phyloP scores from a whole-genome alignment of 2,329 filamentous ascomycete genomes.

The Diaporthe batatas region DNA sequence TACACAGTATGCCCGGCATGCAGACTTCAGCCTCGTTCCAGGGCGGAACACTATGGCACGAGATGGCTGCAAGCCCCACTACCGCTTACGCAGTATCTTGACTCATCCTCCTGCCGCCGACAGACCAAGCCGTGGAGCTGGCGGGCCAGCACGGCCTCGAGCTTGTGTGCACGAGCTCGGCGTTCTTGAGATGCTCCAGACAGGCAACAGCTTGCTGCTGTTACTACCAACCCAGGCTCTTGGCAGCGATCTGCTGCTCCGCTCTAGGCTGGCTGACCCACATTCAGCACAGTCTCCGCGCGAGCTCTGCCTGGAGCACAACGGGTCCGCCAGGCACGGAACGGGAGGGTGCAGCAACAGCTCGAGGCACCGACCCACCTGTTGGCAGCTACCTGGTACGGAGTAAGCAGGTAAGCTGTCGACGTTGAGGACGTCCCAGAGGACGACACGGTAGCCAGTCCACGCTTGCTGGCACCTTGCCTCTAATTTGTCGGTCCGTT shows the following conservation, averaged over 20 bases:
- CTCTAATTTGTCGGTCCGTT: constrained; percentile 12
- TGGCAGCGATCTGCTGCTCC: constrained; percentile 27
- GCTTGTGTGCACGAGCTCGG: not conserved
- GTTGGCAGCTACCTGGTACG: constrained; percentile 10
- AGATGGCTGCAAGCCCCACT: constrained; percentile 18
- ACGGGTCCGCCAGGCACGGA: constrained; percentile 31
- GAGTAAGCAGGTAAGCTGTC: constrained; percentile 2
- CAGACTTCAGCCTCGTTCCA: constrained; percentile 22
- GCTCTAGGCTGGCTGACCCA: constrained; percentile 30
- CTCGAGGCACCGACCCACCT: constrained; percentile 30
- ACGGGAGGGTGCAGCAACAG: constrained; percentile 33
- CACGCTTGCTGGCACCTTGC: constrained; percentile 16
- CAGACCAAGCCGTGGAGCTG: constrained; percentile 10
- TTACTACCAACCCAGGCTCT: not conserved
- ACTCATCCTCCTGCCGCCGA: not conserved
- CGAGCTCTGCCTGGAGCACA: constrained; percentile 31
- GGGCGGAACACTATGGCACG: constrained; percentile 5
- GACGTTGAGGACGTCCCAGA: constrained; percentile 19
- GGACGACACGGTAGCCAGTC: constrained; percentile 11
- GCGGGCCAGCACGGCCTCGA: not conserved
- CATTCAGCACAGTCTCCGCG: constrained; percentile 32
- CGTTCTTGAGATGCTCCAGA: not conserved
- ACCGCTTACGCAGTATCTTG: constrained; percentile 11
- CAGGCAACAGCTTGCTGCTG: constrained; percentile 12
- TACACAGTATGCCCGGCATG: not conserved